phyloP scores from a whole-genome alignment of 495 filamentous ascomycete genomes.

The Trichoderma asperelloides region DNA sequence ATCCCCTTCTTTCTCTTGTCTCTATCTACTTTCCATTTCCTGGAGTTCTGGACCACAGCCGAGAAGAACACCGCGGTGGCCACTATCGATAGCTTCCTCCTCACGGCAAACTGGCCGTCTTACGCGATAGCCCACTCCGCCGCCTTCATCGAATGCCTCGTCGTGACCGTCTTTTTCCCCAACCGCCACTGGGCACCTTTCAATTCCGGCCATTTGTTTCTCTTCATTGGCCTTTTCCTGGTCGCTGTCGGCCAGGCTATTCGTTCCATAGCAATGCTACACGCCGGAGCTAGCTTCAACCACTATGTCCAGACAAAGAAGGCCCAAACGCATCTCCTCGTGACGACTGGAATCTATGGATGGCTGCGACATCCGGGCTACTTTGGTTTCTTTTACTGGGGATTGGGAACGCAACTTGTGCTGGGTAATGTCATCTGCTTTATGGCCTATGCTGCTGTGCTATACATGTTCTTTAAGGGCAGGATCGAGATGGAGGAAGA shows the following conservation, averaged over 20 bases:
- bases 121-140: conserved; percentile 76
- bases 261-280: conserved; percentile 72
- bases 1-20: conserved; percentile 67
- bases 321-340: conserved; percentile 61
- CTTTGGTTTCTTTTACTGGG: conserved; percentile 99
- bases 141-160: conserved; percentile 61
- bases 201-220: conserved; percentile 23
- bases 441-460: conserved; percentile 57
- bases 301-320: conserved; percentile 67
- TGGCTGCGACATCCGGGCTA: conserved; percentile 78
- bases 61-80: conserved; percentile 69
- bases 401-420: conserved; percentile 83
- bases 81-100: conserved; percentile 63
- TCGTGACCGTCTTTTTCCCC: conserved; percentile 52
- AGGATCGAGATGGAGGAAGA: conserved; percentile 75
- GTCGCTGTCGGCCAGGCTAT: conserved; percentile 62
- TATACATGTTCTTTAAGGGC: conserved; percentile 75
- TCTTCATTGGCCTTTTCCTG: conserved; percentile 51
- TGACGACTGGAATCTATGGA: conserved; percentile 60
- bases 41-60: conserved; percentile 89
- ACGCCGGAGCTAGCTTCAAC: conserved; percentile 87
- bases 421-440: conserved; percentile 78
- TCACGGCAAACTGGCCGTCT: conserved; percentile 73
- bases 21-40: conserved; percentile 83
- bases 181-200: conserved; percentile 31